These are phyloP conservation scores for Phialophora expanda DNA, from an alignment of 2,329 filamentous ascomycete genomes.

Conservation along the genomic window DNA sequence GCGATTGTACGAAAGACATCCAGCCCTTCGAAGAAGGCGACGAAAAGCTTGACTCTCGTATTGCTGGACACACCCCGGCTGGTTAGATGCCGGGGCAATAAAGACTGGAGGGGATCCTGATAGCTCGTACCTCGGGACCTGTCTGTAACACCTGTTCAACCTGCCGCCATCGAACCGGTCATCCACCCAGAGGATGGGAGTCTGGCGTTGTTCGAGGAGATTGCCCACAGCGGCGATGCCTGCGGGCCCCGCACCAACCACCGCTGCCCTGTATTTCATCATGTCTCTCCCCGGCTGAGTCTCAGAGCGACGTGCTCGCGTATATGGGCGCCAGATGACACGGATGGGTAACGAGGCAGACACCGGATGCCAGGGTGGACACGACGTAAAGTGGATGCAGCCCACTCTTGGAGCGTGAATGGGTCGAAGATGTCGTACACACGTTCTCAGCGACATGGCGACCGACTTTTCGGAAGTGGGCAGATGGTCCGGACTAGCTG, in stretches of 20 bases:
- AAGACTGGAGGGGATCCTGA: not conserved
- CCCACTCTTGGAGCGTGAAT: not conserved
- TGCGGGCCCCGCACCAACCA: slow-evolving; percentile 64
- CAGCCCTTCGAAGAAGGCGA: slow-evolving; percentile 61
- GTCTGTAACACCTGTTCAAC: slow-evolving; percentile 61
- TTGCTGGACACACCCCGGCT: slow-evolving; percentile 51
- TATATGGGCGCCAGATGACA: not conserved
- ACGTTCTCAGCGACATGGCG: not conserved
- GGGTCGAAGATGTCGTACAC: not conserved
- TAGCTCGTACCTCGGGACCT: slow-evolving; percentile 53
- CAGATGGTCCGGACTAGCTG: not conserved
- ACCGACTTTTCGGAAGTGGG: not conserved
- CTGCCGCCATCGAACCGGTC: slow-evolving; percentile 60
- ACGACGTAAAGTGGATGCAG: not conserved
- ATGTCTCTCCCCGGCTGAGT: not conserved
- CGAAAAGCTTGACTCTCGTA: slow-evolving; percentile 66
- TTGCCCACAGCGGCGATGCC: slow-evolving; percentile 68
- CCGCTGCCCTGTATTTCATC: slow-evolving; percentile 53
- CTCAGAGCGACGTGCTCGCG: not conserved
- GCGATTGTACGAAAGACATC: slow-evolving; percentile 60
- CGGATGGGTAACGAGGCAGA: not conserved
- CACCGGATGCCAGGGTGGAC: not conserved
- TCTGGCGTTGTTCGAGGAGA: slow-evolving; percentile 59
- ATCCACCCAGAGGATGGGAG: slow-evolving; percentile 63
- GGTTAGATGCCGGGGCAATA: not conserved